Evolutionary conservation across 805 yeast species (phyloP).

Genomic region (Starmera dryadoides): DNA sequence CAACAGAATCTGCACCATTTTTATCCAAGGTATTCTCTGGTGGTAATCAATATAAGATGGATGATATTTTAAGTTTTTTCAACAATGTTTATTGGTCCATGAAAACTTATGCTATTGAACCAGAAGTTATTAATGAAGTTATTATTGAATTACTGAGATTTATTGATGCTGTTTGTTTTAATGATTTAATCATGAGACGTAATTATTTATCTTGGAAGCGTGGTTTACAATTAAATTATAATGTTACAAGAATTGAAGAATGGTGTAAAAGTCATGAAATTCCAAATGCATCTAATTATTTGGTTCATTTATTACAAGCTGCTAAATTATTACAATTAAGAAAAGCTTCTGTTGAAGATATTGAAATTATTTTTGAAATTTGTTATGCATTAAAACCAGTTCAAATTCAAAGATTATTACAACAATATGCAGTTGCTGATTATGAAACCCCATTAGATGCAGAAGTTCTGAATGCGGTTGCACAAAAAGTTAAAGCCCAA

Average conservation of each 20-base stretch:
- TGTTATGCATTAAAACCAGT: constrained; percentile 91
- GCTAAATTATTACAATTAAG: constrained; percentile 89
- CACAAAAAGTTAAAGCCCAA: constrained; percentile 66
- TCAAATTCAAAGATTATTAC: constrained; percentile 89
- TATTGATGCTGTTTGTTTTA: constrained; percentile 91
- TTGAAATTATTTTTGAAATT: constrained; percentile 86
- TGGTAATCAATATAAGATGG: constrained; percentile 79
- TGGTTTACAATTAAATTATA: constrained; percentile 92
- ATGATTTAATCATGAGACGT: constrained; percentile 91
- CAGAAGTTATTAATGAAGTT: constrained; percentile 76
- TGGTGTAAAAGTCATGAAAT: constrained; percentile 96
- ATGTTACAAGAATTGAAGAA: constrained; percentile 93
- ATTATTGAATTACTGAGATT: constrained; percentile 75
- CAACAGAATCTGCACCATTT: constrained; percentile 74
- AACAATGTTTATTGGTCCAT: constrained; percentile 89
- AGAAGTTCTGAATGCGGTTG: constrained; percentile 71
- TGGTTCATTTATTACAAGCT: constrained; percentile 85
- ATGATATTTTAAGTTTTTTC: constrained; percentile 83
- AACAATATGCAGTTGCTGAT: constrained; percentile 87
- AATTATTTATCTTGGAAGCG: constrained; percentile 96
- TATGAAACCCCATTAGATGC: constrained; percentile 90
- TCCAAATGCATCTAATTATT: constrained; percentile 76
- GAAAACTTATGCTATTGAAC: constrained; percentile 84
- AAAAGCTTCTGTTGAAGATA: constrained; percentile 83
- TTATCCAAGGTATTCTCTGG: constrained; percentile 75